phyloP scores from a whole-genome alignment of 495 filamentous ascomycete species.

The Oleoguttula mirabilis region DNA sequence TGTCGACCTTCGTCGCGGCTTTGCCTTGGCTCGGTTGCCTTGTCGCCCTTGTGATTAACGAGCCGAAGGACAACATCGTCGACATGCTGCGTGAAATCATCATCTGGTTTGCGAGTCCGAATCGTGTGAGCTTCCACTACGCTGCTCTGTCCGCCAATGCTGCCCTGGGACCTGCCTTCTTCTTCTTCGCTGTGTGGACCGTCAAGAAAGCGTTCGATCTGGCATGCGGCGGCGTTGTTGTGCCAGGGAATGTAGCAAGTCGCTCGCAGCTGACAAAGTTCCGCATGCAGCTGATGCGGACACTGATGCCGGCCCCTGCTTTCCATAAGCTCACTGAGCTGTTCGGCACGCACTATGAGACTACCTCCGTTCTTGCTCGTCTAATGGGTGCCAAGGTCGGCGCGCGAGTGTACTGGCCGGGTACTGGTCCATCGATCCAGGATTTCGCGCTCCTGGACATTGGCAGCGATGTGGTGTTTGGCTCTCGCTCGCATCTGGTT shows the following conservation, averaged over 20 bases:
- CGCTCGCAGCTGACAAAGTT: conserved; percentile 27
- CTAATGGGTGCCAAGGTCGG: conserved; percentile 35
- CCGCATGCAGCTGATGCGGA: conserved; percentile 26
- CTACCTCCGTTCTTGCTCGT: conserved; percentile 32
- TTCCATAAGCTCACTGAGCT: conserved; percentile 29
- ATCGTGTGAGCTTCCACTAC: conserved; percentile 33
- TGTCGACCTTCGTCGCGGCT: conserved; percentile 24
- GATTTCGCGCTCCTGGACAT: conserved; percentile 38
- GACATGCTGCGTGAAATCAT: conserved; percentile 27
- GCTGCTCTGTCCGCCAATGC: conserved; percentile 27
- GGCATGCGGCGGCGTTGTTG: conserved; percentile 25
- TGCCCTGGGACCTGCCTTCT: conserved; percentile 29
- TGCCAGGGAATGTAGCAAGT: conserved; percentile 22
- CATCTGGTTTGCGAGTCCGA: conserved; percentile 31
- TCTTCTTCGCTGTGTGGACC: conserved; percentile 26
- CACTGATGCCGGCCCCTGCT: conserved; percentile 26
- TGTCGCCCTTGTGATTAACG: conserved; percentile 26
- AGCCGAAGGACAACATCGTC: conserved; percentile 9
- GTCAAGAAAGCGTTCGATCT: conserved; percentile 24
- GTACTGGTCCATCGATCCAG: conserved; percentile 34
- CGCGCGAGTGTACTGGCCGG: conserved; percentile 38
- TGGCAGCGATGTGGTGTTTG: conserved; percentile 39
- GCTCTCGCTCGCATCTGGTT: conserved; percentile 34
- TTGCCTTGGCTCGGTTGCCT: conserved; percentile 34
- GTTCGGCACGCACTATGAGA: conserved; percentile 34